Conservation (phyloP, 2,329 filamentous ascomycete species). For the Aspergillus fijiensis region DNA sequence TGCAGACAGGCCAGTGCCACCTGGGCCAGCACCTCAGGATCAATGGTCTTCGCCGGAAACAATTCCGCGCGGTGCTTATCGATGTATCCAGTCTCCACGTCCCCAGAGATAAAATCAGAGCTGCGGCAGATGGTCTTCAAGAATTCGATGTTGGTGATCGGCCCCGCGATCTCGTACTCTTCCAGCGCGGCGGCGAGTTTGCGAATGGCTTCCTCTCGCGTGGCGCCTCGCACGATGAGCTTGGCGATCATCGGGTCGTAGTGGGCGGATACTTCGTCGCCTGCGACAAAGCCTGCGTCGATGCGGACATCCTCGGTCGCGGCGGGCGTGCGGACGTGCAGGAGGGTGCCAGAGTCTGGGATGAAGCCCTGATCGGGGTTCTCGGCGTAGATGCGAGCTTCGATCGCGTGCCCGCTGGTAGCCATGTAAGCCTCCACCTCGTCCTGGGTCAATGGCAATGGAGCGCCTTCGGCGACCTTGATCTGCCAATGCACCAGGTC, state of each 20-base stretch:
- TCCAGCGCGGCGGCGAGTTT: constrained; percentile 78
- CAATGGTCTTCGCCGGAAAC: constrained; percentile 63
- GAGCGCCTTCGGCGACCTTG: constrained; percentile 72
- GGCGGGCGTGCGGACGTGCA: constrained; percentile 75
- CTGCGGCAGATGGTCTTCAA: constrained; percentile 83
- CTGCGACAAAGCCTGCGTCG: constrained; percentile 87
- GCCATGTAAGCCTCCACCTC: constrained; percentile 69
- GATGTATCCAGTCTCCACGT: constrained; percentile 96
- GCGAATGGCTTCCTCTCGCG: constrained; percentile 75
- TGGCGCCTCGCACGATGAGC: constrained; percentile 82
- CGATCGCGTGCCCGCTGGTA: constrained; percentile 80
- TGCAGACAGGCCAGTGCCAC: constrained; percentile 75
- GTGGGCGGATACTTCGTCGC: constrained; percentile 87
- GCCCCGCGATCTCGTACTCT: constrained; percentile 87
- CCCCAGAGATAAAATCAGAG: constrained; percentile 76
- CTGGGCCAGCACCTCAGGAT: constrained; percentile 78
- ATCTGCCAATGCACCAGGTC: constrained; percentile 96
- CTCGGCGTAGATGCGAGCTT: constrained; percentile 95
- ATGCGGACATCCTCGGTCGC: constrained; percentile 75
- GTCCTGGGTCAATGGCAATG: constrained; percentile 64
- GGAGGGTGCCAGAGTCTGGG: constrained; percentile 83
- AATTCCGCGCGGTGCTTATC: constrained; percentile 80
- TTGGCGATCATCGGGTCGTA: constrained; percentile 99
- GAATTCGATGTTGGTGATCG: constrained; percentile 96
- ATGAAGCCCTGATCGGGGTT: constrained; percentile 90